phyloP scores from a whole-genome alignment of 257 asterid genomes.

The Solanum chiquidenum region DNA sequence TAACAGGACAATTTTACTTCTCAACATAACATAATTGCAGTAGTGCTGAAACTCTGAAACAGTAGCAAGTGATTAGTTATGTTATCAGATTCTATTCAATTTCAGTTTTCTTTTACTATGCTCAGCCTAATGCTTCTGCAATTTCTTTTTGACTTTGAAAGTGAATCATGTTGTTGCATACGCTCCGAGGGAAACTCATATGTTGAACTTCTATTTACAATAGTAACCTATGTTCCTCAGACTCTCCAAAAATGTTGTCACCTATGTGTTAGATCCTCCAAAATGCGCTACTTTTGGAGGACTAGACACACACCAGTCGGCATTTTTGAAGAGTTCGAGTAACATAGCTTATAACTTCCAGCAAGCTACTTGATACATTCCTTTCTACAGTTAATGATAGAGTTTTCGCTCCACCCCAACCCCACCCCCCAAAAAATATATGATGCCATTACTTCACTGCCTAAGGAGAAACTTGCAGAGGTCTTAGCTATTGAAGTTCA shows the following conservation, averaged over 20 bases:
- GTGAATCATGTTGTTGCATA: neutral
- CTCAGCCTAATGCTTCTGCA: neutral
- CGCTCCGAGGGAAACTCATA: neutral
- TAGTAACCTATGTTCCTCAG: neutral
- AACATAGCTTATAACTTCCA: neutral
- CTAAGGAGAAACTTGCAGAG: neutral
- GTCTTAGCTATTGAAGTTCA: neutral
- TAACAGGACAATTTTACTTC: neutral
- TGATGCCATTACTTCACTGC: neutral
- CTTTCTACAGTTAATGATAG: neutral
- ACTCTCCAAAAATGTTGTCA: neutral
- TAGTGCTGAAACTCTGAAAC: neutral
- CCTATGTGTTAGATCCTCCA: neutral
- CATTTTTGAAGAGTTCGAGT: neutral
- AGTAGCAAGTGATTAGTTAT: neutral
- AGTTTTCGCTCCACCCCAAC: neutral
- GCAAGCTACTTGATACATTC: neutral
- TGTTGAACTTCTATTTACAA: neutral
- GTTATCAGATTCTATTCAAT: neutral
- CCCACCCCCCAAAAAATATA: neutral
- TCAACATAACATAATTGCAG: neutral
- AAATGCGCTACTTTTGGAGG: neutral
- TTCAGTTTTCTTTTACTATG: neutral
- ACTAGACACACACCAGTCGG: neutral
- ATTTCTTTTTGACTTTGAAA: neutral